Evolutionary conservation across 2,329 filamentous ascomycete genomes (phyloP), one percentile per base, ranked within the genome.

Genomic region (Cladorrhinum sp.): DNA sequence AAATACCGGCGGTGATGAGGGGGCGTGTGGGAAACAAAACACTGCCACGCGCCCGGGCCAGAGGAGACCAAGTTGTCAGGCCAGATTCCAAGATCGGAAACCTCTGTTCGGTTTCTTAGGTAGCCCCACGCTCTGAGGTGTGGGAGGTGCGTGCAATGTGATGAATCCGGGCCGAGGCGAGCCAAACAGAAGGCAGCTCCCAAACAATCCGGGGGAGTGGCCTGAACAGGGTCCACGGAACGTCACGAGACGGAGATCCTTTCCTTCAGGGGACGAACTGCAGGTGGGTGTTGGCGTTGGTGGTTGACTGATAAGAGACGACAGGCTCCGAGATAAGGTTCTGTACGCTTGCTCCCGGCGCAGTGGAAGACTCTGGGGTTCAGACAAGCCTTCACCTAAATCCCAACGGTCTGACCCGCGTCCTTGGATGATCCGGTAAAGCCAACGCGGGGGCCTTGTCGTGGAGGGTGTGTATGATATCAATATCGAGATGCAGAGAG

Each of bases 181-280:
- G 41, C 41, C 41, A 45, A 45, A 45, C 41, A 45, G 41, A 45
- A 20, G 16, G 2, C 41, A 45, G 41, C 41, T 45, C 41, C 16
- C 18, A 22, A n/a, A 45, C 41, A 5, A n/a, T 20, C 41, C 18
- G 16, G 41, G 41, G 18, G 3, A 50, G 32, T 36, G 32, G 16
- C 32, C 22, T 50, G 36, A 55, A 27, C 53, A 56, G 53, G 53
- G 53, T 56, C 36, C 38, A 20, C 53, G 53, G 29, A 23, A 36
- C 32, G 53, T 56, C 53, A 56, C 53, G 38, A 49, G 53, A 49
- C 24, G 51, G 52, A 45, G 38, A 56, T 38, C 38, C 41, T 45
- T 45, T 55, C 53, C 53, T 27, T 23, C 41, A 45, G 41, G 41
- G 36, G 53, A 22, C 49, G 53, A 45, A 36, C 23, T 24, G 53